Evolutionary conservation across 176 grass and related monocot genomes (phyloP).

Genomic region (Triticum dicoccoides): DNA sequence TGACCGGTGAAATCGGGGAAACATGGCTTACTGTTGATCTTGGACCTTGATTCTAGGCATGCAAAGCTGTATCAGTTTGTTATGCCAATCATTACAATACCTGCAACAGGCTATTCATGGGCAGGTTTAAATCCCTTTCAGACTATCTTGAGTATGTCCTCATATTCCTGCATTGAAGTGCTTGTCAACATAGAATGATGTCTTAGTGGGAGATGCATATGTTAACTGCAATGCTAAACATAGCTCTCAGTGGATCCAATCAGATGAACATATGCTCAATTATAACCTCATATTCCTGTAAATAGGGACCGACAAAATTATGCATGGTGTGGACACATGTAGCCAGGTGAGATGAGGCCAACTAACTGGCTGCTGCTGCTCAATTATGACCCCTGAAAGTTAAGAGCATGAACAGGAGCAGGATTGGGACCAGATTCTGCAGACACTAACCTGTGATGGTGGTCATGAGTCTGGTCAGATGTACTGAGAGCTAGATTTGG

Average conservation of each 20-base stretch:
- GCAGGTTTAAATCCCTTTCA: conserved; percentile 32
- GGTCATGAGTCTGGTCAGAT: conserved; percentile 36
- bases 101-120: neutral
- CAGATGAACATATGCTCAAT: conserved; percentile 27
- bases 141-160: conserved; percentile 11
- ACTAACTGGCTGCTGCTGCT: neutral
- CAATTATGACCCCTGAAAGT: conserved; percentile 43
- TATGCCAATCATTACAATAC: neutral
- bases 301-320: conserved; percentile 38
- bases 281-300: too few species aligned
- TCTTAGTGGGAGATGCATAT: conserved; percentile 41
- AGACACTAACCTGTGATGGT: conserved; percentile 35
- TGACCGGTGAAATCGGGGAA: neutral
- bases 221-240: conserved; percentile 26
- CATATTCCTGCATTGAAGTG: neutral
- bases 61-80: conserved; percentile 6
- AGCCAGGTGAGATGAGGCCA: neutral
- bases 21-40: conserved; percentile 12
- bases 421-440: conserved; percentile 55
- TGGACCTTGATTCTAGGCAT: conserved; percentile 3
- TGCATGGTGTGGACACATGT: conserved; percentile 23
- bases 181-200: conserved; percentile 34
- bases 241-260: conserved; percentile 29
- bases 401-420: conserved; percentile 39
- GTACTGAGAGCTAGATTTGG: conserved; percentile 53